Evolutionary conservation across 1,139 yeast genomes (phyloP).

Genomic region (Kodamaea ohmeri): DNA sequence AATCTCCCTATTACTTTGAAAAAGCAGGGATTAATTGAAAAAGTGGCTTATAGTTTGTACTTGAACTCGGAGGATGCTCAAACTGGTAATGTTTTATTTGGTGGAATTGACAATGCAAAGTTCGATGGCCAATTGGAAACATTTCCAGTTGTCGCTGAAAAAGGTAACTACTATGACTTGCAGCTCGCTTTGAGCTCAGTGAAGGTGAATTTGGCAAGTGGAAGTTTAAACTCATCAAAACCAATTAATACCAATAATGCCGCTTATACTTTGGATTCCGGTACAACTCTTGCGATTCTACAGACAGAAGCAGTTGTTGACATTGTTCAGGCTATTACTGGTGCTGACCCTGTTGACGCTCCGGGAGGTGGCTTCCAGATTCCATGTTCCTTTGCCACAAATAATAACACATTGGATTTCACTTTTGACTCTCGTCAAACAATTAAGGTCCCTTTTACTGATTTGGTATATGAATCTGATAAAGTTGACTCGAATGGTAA

Average conservation of each 20-base stretch:
- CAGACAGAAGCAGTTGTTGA: constrained; percentile 14
- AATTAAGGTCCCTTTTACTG: constrained; percentile 27
- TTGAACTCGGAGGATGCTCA: constrained; percentile 9
- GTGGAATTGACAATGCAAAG: constrained; percentile 24
- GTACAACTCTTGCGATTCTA: constrained; percentile 33
- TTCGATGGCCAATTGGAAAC: constrained; percentile 18
- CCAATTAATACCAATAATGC: constrained; percentile 14
- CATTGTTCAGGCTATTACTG: constrained; percentile 8
- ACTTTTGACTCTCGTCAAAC: constrained; percentile 22
- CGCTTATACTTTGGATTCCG: constrained; percentile 37
- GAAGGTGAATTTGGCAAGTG: background rate
- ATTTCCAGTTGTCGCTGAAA: constrained; percentile 15
- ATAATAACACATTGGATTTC: constrained; percentile 24
- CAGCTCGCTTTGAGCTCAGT: constrained; percentile 22
- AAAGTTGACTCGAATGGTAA: constrained; percentile 7
- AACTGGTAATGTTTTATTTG: constrained; percentile 22
- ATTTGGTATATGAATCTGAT: constrained; percentile 22
- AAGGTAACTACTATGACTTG: constrained; percentile 16
- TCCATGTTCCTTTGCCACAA: constrained; percentile 27
- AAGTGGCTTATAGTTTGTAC: constrained; percentile 25
- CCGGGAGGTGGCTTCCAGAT: constrained; percentile 25
- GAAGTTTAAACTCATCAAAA: constrained; percentile 2
- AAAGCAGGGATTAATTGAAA: constrained; percentile 24
- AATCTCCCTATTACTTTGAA: constrained; percentile 30
- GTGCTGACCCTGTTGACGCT: constrained; percentile 18